Conservation (phyloP, 2,329 filamentous ascomycete species). For the Colletotrichum sp. region DNA sequence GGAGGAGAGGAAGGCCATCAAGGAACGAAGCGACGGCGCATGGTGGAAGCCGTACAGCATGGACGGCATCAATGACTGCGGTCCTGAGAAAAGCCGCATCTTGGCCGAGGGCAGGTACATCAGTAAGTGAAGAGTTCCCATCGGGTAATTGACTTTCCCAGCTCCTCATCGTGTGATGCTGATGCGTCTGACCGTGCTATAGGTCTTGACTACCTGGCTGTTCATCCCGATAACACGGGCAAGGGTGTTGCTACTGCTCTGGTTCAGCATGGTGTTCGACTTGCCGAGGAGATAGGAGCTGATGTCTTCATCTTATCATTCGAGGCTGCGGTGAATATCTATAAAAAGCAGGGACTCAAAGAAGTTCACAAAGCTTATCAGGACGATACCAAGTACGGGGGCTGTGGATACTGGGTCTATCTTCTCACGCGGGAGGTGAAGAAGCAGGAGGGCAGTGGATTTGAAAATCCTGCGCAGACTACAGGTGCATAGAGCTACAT, state of each 20-base stretch:
- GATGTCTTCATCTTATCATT: slow-evolving; percentile 27
- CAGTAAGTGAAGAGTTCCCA: neutral
- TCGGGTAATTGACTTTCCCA: neutral
- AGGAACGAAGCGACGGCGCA: slow-evolving; percentile 2
- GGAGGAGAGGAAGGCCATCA: slow-evolving; percentile 8
- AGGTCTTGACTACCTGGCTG: slow-evolving; percentile 31
- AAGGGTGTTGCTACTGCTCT: slow-evolving; percentile 28
- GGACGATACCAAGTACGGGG: slow-evolving; percentile 24
- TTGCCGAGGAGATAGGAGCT: slow-evolving; percentile 26
- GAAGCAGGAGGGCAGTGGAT: neutral
- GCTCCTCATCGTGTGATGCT: neutral
- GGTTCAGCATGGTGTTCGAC: slow-evolving; percentile 26
- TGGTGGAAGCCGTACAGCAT: slow-evolving; percentile 12
- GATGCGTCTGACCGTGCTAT: neutral
- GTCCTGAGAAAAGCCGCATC: slow-evolving; percentile 9
- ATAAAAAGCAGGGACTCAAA: slow-evolving; percentile 27
- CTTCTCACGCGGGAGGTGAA: neutral
- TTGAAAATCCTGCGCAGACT: neutral
- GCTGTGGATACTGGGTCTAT: neutral
- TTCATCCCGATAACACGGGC: slow-evolving; percentile 29
- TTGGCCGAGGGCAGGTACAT: slow-evolving; percentile 15
- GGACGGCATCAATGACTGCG: neutral
- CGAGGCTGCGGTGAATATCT: slow-evolving; percentile 24
- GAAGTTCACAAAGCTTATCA: slow-evolving; percentile 25
- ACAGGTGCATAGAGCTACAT: neutral